phyloP scores from a whole-genome alignment of 2,329 filamentous ascomycete genomes.

The Annulohypoxylon truncatum region DNA sequence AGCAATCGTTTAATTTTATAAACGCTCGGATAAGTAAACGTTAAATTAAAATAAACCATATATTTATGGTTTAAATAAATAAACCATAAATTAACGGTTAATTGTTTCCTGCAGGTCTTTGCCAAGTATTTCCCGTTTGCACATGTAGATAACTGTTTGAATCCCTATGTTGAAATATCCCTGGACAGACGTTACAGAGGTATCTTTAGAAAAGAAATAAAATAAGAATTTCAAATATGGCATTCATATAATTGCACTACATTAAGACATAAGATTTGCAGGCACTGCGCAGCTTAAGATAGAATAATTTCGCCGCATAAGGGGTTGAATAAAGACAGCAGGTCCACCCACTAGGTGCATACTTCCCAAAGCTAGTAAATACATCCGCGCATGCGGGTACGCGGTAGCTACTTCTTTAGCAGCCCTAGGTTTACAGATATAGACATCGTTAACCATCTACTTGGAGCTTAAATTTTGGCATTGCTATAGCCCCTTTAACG shows the following conservation, averaged over 20 bases:
- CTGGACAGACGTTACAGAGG: too few species aligned
- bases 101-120: too few species aligned
- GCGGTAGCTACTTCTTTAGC: not conserved
- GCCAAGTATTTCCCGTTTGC: not conserved
- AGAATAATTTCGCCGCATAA: not conserved
- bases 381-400: not conserved
- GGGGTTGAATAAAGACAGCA: not conserved
- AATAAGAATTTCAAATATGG: not conserved
- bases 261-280: not conserved
- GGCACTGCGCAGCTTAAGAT: not conserved
- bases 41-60: too few species aligned
- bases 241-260: not conserved
- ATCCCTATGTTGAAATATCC: too few species aligned
- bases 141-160: not conserved
- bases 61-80: too few species aligned
- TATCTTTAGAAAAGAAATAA: not conserved
- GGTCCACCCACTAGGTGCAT: not conserved
- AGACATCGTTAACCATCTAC: not conserved
- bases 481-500: too few species aligned
- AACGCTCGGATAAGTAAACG: too few species aligned
- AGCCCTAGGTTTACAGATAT: not conserved
- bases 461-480: too few species aligned
- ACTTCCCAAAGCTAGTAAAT: not conserved
- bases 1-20: too few species aligned
- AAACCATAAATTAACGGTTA: too few species aligned